These are phyloP conservation scores for Phyllosticta citriasiana DNA, from an alignment of 2,329 filamentous ascomycete genomes.

Conservation along the genomic window DNA sequence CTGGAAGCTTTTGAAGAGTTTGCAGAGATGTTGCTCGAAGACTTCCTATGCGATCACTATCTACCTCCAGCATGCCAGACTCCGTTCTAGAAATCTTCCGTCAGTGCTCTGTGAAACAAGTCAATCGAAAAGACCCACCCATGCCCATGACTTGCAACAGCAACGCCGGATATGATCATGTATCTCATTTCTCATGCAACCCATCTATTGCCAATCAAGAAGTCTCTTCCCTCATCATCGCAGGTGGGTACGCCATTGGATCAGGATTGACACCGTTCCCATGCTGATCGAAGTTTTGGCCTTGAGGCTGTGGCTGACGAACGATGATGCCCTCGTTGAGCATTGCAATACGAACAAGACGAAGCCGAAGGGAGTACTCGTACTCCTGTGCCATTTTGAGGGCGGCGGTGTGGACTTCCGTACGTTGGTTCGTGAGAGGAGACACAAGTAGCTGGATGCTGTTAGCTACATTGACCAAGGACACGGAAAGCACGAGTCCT, in stretches of 20 bases:
- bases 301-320: conserved; percentile 3
- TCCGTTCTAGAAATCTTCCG: background rate
- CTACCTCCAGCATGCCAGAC: background rate
- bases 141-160: background rate
- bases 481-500: conserved; percentile 11
- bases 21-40: background rate
- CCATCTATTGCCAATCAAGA: background rate
- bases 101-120: background rate
- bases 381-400: conserved; percentile 61
- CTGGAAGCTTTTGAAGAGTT: background rate
- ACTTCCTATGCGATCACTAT: background rate
- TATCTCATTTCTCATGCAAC: background rate
- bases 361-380: conserved; percentile 63
- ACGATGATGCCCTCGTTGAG: conserved; percentile 66
- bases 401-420: conserved; percentile 59
- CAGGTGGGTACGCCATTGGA: background rate
- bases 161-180: background rate
- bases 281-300: background rate
- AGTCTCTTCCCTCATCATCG: background rate
- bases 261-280: background rate
- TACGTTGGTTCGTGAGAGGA: conserved; percentile 55
- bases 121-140: background rate
- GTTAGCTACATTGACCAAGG: background rate
- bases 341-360: conserved; percentile 69
- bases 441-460: conserved; percentile 56